Base-by-base conservation (phyloP, 139 green algal species). In the Haematococcus lacustris region DNA sequence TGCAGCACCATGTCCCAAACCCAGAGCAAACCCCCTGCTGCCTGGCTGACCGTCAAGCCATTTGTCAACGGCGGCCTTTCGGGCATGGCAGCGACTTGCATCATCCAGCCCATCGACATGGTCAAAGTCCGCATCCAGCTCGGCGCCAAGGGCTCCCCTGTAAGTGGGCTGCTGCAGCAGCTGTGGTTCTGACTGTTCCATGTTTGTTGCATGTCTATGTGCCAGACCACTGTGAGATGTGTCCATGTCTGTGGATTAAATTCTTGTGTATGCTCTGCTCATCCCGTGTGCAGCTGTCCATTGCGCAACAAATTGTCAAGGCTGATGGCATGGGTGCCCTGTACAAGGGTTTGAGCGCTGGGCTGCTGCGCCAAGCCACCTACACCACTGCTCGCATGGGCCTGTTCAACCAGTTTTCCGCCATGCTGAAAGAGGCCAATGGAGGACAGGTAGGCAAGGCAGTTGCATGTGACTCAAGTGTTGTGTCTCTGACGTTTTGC, bases 341-440 rank as follows among this genome's bases (percentile, higher is more conserved):
- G 59, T 98, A 98, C 86, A 96, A 90, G 81, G 96, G 96, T 35
- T 88, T 99, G 43, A 91, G 79, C 57, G 96, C 96, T 5, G 96
- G 96, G 35, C 86, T 99, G 57, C 82, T 99, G 71, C 86, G 96
- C 65, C 96, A 99, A 84, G 94, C 94, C 28, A 97, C 93, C 28
- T 99, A 99, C 88, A 99, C 96, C 39, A 99, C 96, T 38, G 92
- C 94, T 3, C 92, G 96, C 61, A 78, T 99, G 64, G 96, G 96
- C 34, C 86, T 97, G 67, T 97, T 96, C 85, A 87, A 93, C 73
- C 82, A 87, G 57, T 59, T 85, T 5, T 80, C 74, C 7, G 66
- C 43, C 34, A 60, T 63, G 23, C 73, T 84, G 0, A 85, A 85
- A 71, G 41, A 75, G 21, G 61, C 66, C 39, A 89, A 89, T 60